These are phyloP conservation scores for Neofusicoccum ribis DNA, from an alignment of 2,329 filamentous ascomycete genomes.

Conservation along the genomic window DNA sequence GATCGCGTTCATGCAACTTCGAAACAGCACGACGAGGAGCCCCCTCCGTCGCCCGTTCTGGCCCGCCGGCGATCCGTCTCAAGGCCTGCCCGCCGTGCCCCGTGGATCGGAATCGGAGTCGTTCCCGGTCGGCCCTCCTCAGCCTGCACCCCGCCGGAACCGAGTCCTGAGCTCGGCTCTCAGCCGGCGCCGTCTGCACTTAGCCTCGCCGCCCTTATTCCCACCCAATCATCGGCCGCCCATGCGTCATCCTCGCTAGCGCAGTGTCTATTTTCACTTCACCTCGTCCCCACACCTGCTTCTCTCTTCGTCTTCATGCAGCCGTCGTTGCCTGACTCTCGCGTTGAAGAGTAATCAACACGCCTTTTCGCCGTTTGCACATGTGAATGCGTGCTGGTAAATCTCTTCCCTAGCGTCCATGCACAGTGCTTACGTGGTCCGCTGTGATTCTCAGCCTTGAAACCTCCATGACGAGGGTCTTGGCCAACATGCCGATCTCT, in stretches of 20 bases:
- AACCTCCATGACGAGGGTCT: no score
- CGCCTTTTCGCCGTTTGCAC: no score
- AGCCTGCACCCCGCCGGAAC: neutral
- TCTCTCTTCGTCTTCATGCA: neutral
- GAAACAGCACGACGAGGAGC: neutral
- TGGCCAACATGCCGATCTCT: no score
- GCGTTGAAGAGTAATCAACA: no score
- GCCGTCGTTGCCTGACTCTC: neutral
- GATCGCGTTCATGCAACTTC: conserved; percentile 15
- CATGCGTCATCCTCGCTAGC: neutral
- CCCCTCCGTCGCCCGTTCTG: neutral
- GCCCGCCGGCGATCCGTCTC: neutral
- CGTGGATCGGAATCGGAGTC: neutral
- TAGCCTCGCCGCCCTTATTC: neutral
- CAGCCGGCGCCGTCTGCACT: neutral
- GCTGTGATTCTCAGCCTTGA: no score
- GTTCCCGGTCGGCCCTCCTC: neutral
- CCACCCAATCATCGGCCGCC: neutral
- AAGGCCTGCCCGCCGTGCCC: neutral
- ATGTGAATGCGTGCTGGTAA: no score
- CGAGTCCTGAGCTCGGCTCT: neutral
- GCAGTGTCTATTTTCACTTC: conserved; percentile 3
- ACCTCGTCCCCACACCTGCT: neutral
- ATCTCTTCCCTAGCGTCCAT: no score
- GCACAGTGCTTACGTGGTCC: no score